A percentile compares a stretch with the other conserved stretches of the same genome.
phyloP scores from a whole-genome alignment of 106 monocot species.

The Ottelia alismoides region DNA sequence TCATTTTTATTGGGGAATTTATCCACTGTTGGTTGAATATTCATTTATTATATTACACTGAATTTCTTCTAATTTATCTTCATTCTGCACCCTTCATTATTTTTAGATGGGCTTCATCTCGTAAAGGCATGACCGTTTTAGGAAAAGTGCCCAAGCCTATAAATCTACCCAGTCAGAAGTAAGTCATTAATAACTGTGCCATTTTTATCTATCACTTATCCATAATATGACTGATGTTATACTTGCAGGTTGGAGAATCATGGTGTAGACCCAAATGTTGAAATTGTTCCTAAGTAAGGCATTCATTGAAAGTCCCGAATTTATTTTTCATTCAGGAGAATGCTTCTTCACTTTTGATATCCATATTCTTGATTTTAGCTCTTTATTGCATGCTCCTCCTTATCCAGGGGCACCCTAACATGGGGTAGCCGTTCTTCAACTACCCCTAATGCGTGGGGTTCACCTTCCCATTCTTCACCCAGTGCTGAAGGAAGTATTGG shows the following conservation, averaged over 20 bases:
- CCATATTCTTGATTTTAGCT: slow-evolving; percentile 3
- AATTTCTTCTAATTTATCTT: no score
- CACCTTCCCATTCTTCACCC: slow-evolving; percentile 45
- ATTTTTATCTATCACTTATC: no score
- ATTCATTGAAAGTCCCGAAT: not conserved
- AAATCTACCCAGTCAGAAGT: slow-evolving; percentile 48
- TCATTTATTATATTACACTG: no score
- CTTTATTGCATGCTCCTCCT: not conserved
- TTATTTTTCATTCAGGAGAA: no score
- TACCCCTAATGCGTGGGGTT: slow-evolving; percentile 61
- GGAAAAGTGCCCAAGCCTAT: slow-evolving; percentile 51
- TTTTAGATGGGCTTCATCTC: slow-evolving; percentile 23
- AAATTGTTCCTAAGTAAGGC: slow-evolving; percentile 96
- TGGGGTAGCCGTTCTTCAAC: slow-evolving; percentile 63
- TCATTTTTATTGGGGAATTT: no score
- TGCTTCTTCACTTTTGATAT: not conserved
- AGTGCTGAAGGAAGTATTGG: slow-evolving; percentile 38
- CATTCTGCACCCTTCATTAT: no score
- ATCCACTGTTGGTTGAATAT: no score
- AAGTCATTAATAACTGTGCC: no score
- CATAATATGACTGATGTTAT: slow-evolving; percentile 2
- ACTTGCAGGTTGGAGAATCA: slow-evolving; percentile 79
- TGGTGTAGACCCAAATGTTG: slow-evolving; percentile 92
- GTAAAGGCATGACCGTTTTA: slow-evolving; percentile 44
- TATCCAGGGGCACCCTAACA: slow-evolving; percentile 74